Evolutionary conservation across 495 filamentous ascomycete species (phyloP).

Genomic region (Penicillium egyptiacum): DNA sequence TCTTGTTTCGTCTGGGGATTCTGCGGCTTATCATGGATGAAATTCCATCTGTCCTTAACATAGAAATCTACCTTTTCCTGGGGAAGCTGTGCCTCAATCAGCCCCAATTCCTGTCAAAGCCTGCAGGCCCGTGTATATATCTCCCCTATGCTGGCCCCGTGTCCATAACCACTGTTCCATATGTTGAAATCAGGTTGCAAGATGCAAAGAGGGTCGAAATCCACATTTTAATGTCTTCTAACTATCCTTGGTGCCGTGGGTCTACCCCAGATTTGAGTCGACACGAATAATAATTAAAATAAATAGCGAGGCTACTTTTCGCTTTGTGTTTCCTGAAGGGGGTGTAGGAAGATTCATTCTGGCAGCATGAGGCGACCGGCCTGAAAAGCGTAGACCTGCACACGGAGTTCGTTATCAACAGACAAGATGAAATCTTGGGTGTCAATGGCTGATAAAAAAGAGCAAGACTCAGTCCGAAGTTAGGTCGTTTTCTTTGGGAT

Average conservation of each 20-base stretch:
- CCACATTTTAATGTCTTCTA: not conserved
- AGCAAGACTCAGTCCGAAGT: not conserved
- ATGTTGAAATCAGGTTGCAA: no score
- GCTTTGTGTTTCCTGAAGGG: slow-evolving; percentile 25
- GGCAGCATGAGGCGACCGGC: slow-evolving; percentile 34
- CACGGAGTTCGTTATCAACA: not conserved
- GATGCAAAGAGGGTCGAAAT: not conserved
- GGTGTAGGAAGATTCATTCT: slow-evolving; percentile 40
- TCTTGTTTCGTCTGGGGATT: not conserved
- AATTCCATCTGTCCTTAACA: not conserved
- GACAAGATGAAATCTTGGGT: not conserved
- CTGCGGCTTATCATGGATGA: not conserved
- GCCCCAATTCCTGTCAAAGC: no score
- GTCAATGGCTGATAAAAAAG: not conserved
- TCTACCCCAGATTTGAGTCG: not conserved
- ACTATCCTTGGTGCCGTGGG: not conserved
- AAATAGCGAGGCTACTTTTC: no score
- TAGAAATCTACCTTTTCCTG: not conserved
- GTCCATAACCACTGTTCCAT: no score
- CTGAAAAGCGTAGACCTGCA: not conserved
- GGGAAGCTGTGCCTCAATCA: not conserved
- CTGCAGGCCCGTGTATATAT: no score
- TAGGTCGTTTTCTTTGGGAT: not conserved
- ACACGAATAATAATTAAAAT: no score
- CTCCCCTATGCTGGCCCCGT: no score